Evolutionary conservation across 495 filamentous ascomycete species (phyloP), one percentile per base, ranked within the genome.

Genomic region (Neurospora sp.): DNA sequence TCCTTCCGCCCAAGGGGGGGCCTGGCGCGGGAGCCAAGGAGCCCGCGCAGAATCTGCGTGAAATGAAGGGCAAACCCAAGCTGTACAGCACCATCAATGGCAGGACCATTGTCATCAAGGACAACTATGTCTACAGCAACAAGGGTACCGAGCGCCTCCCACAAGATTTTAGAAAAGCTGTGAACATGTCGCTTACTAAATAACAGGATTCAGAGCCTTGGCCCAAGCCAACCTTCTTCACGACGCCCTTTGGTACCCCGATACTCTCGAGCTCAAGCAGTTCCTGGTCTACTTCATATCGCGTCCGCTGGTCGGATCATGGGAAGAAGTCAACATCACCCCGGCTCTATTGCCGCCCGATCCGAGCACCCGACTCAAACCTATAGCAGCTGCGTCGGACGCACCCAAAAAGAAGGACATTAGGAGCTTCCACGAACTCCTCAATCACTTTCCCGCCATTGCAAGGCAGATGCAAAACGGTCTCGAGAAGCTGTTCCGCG

Each of bases 221-320:
- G 93, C 92, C 70, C 96, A 98, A 79, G 92, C 94, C 35, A 97
- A 96, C 81, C 84, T 99, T 27, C 83, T 98, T 48, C 88, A 90
- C 73, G 96, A 98, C 79, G 87, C 86, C 46, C 83, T 98, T n/a
- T 98, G 92, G 86, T 94, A 96, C 79, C 89, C 92, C 40, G 91
- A 98, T 74, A 89, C 84, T 22, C 85, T 91, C 71, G 94, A 97
- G 46, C 90, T 92, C 27, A 89, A 92, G 68, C 90, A 92, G 88
- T 99, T 96, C 92, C 89, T 99, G 42, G 89, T 99, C 70, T 98
- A 99, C 86, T 98, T 94, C 81, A 96, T 99, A 71, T 97, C 94
- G 18, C 89, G 89, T 42, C 96, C 96, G n/a, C 82, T 99, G 71
- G 85, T 98, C 38, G 96, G 96, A 18, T 88, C 89, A 0, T 92